Percentiles rank a stretch among this genome's conserved stretches.
These are phyloP conservation scores for Lactifluus piperatus DNA, from an alignment of 768 basidiomycete genomes.

Conservation along the genomic window DNA sequence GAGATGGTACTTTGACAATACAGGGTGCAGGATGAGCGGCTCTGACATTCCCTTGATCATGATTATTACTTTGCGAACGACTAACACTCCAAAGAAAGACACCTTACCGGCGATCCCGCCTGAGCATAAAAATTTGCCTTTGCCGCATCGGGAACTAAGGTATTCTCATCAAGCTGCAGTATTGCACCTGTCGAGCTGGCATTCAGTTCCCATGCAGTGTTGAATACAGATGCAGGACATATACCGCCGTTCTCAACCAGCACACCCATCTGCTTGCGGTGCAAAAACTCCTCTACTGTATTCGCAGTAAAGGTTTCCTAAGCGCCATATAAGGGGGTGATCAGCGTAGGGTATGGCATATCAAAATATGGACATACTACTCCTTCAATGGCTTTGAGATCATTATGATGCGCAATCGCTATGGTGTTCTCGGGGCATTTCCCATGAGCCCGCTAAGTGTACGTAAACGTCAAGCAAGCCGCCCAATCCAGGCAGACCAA, in stretches of 20 bases:
- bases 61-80: neutral
- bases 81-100: neutral
- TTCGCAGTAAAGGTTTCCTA: neutral
- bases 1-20: neutral
- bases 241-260: slow-evolving; percentile 3
- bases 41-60: neutral
- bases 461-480: too few species aligned
- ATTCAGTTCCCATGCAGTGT: neutral
- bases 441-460: neutral
- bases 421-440: neutral
- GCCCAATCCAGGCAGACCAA: too few species aligned
- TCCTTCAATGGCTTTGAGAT: neutral
- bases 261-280: neutral
- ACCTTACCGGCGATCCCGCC: neutral
- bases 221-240: neutral
- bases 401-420: neutral
- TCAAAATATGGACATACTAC: neutral
- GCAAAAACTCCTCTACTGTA: too few species aligned
- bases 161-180: neutral
- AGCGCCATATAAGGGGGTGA: neutral
- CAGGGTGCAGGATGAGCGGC: neutral
- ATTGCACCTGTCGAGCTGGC: too few species aligned
- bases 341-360: too few species aligned
- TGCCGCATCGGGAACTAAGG: neutral
- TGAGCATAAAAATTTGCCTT: neutral